A percentile compares a stretch with the other conserved stretches of the same genome.
These are phyloP conservation scores for Cladophialophora immunda DNA, from an alignment of 2,329 filamentous ascomycete genomes.

Conservation along the genomic window DNA sequence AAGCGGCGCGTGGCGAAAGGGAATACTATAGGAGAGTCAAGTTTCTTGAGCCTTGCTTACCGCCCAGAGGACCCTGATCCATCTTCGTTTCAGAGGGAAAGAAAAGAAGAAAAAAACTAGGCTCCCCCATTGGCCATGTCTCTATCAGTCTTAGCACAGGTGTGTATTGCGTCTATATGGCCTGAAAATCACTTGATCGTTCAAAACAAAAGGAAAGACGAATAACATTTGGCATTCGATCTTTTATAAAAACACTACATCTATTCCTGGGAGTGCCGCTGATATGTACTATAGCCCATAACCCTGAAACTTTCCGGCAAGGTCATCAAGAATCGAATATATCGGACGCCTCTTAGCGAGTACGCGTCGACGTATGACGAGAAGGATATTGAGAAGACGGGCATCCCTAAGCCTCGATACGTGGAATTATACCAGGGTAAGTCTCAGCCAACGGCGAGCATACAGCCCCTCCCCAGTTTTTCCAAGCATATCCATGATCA, in stretches of 20 bases:
- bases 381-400: slow-evolving; percentile 39
- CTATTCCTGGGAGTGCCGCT: too few species aligned
- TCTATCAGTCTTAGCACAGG: slow-evolving; percentile 5
- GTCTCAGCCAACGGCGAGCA: not conserved
- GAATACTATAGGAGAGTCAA: too few species aligned
- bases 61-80: too few species aligned
- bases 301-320: slow-evolving; percentile 40
- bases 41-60: too few species aligned
- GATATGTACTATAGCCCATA: slow-evolving; percentile 32
- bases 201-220: too few species aligned
- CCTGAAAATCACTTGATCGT: not conserved
- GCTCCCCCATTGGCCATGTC: slow-evolving; percentile 7
- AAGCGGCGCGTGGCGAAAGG: too few species aligned
- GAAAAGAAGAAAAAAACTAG: too few species aligned
- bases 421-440: slow-evolving; percentile 39
- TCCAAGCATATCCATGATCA: too few species aligned
- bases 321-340: slow-evolving; percentile 39
- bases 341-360: slow-evolving; percentile 41
- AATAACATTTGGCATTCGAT: too few species aligned
- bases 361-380: slow-evolving; percentile 41
- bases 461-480: too few species aligned
- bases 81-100: too few species aligned
- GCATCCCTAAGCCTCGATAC: slow-evolving; percentile 39
- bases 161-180: not conserved
- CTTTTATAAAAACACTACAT: too few species aligned